Evolutionary conservation across 176 grass and related monocot genomes (phyloP), one percentile per base, ranked within the genome.

Genomic region (Oryza meridionalis): DNA sequence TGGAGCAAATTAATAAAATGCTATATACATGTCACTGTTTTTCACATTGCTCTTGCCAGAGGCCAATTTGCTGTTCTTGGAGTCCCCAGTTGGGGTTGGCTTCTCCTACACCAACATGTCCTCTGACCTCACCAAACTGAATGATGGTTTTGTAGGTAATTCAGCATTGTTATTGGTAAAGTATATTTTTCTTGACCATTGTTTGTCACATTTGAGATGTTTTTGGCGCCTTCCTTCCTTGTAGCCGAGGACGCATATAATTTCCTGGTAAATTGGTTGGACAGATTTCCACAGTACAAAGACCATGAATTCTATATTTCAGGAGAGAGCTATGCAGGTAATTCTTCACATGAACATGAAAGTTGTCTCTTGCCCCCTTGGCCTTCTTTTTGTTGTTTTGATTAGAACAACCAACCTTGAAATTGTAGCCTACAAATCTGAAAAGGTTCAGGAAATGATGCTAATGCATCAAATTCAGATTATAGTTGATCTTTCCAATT

Each of bases 251-350:
- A 97, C 88, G 38, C 95, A 46, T 97, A 92, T 49, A 72, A n/a
- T 12, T 97, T 97, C 78, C 65, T 97, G 1, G 68, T 94, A 9
- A 83, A 88, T 42, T 97, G 95, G 92, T 66, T 94, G 12, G 73
- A 74, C 25, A 90, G 90, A 29, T 97, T 93, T 72, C 88, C 92
- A 0, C 82, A 93, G 45, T 97, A 93, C 50, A 87, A 81, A 70
- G 14, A 76, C 19, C 75, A 45, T 46, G 88, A 88, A 9, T 93
- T 97, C 35, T 97, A 97, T 29, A 91, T 97, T 25, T 87, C 88
- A 1, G 95, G 95, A 59, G 95, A 97, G 81, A 97, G 95, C 68
- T 97, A 94, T 35, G 92, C 92, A 78, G 95, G 95, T 97, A 89
- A 31, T 46, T 38, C n/a, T 58, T 62, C 26, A 46, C 27, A 75